Base-by-base conservation (phyloP, 179 eudicot species). In the Actinidia polygama region DNA sequence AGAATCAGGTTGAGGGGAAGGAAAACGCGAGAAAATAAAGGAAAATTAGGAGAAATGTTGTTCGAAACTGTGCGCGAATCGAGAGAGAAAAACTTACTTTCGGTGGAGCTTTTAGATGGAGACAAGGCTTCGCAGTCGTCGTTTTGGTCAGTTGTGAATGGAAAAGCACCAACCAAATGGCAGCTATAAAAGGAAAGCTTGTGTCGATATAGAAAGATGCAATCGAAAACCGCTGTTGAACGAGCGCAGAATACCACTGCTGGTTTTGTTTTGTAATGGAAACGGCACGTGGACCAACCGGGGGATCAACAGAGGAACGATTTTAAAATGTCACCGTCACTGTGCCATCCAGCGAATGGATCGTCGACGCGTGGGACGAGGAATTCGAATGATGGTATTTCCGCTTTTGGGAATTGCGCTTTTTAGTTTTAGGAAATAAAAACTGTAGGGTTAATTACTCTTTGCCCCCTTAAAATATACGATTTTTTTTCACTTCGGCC, bases 361-460 rank as follows among this genome's bases (percentile, higher is more conserved):
- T 79, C 82, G 6, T 19, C 64, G 82, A 79, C 82, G 75, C 82
- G 82, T 79, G 82, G 51, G 57, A 6, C 26, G 26, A 9, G 36
- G 3, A 73, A 71, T 44, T 44, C 15, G 21, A 44, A 23, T 47
- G 6, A 7, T 24, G 68, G 61, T 50, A 68, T 10, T 57, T 53
- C 7, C 30, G 50, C 50, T 51, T 79, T 51, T 5, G 74, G 62
- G 51, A 67, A 67, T 67, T 79, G 51, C 63, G 30, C 75, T 19
- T 51, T 79, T 50, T 47, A n/a, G n/a, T n/a, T n/a, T n/a, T n/a
- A n/a, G n/a, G n/a, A n/a, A n/a, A n/a, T n/a, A n/a, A n/a, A n/a
- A n/a, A n/a, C n/a, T n/a, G n/a, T n/a, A n/a, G n/a, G n/a, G n/a
- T n/a, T n/a, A n/a, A n/a, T n/a, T n/a, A n/a, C n/a, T n/a, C n/a